A percentile compares a stretch with the other conserved stretches of the same genome.
phyloP scores from a whole-genome alignment of 2,329 filamentous ascomycete genomes.

The Pestalotiopsis sp. region DNA sequence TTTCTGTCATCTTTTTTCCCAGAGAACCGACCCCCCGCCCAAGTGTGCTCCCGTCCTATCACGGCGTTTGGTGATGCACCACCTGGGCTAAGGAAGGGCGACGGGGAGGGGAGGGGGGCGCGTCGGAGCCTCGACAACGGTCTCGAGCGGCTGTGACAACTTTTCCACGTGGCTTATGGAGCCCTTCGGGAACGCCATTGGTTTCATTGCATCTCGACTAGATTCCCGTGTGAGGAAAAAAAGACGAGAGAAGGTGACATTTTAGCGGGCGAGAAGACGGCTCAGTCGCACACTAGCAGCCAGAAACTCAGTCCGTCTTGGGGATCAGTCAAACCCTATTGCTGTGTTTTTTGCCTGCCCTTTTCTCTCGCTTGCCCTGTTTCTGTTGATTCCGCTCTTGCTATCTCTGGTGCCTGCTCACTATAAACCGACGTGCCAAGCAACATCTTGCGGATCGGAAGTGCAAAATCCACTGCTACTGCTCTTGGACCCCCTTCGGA shows the following conservation, averaged over 20 bases:
- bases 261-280: not conserved
- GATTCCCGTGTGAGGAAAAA: not conserved
- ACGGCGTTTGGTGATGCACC: not conserved
- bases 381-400: not conserved
- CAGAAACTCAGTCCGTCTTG: not conserved
- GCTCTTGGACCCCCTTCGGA: not conserved
- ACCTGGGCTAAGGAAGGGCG: not conserved
- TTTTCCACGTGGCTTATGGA: conserved; percentile 12
- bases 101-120: not conserved
- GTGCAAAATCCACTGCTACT: not conserved
- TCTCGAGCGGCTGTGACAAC: conserved; percentile 5
- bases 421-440: not conserved
- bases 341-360: not conserved
- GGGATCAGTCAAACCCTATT: not conserved
- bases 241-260: not conserved
- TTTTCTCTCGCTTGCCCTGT: not conserved
- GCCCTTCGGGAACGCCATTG: conserved; percentile 7
- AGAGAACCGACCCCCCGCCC: too few species aligned
- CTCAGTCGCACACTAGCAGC: not conserved
- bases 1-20: too few species aligned
- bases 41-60: too few species aligned
- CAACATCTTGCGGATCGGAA: not conserved
- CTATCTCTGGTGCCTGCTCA: not conserved
- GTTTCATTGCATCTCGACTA: not conserved
- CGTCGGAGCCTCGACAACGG: not conserved